These are phyloP conservation scores for Globisporangium echinulatum DNA, from an alignment of 352 stramenopile genomes.

Conservation along the genomic window DNA sequence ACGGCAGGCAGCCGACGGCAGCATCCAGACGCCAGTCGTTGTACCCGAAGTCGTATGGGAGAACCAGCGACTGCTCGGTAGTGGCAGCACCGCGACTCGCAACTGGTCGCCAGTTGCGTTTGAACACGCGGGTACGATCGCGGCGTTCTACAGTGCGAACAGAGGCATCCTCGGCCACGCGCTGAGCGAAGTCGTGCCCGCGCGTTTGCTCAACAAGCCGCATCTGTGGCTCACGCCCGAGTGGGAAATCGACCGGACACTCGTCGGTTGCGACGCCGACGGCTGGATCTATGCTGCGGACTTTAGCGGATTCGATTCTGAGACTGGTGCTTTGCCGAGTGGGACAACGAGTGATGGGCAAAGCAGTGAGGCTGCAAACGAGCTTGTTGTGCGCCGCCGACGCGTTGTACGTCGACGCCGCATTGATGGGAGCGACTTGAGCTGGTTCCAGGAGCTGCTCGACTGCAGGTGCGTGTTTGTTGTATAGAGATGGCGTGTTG, in stretches of 20 bases:
- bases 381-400: conserved; percentile 31
- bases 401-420: conserved; percentile 54
- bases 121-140: conserved; percentile 31
- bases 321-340: background rate
- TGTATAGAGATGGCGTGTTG: background rate
- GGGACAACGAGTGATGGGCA: no score
- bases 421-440: conserved; percentile 67
- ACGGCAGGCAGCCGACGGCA: background rate
- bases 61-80: conserved; percentile 22
- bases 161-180: conserved; percentile 46
- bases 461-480: conserved; percentile 48
- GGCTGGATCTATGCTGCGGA: conserved; percentile 65
- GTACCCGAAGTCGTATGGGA: conserved; percentile 52
- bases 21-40: conserved; percentile 24
- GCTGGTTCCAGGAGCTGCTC: conserved; percentile 80
- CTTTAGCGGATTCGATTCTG: conserved; percentile 26
- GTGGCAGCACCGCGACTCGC: conserved; percentile 2
- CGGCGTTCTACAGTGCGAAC: conserved; percentile 58
- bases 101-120: conserved; percentile 34
- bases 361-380: no score
- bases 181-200: conserved; percentile 57
- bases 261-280: conserved; percentile 48
- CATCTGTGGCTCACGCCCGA: conserved; percentile 60
- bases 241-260: conserved; percentile 54
- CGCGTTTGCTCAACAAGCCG: conserved; percentile 57